Conservation (phyloP, 140 eudicot species). For the Erigeron philadelphicus region DNA sequence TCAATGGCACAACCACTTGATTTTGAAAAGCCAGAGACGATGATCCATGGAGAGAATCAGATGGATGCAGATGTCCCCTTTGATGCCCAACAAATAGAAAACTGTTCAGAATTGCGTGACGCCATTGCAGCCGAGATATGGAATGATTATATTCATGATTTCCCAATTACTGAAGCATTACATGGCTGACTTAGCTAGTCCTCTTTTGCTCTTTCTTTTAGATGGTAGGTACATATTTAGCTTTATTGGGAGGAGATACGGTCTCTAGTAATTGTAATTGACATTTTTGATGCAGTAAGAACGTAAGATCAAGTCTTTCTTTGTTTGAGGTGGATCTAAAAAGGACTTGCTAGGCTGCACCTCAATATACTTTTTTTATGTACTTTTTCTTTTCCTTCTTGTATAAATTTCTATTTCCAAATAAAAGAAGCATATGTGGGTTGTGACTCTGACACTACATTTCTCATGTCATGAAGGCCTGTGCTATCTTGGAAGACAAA, state of each 20-base stretch:
- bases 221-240: constrained; percentile 18
- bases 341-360: neutral
- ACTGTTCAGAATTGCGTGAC: constrained; percentile 37
- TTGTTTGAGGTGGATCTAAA: neutral
- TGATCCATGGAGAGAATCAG: constrained; percentile 26
- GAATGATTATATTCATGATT: constrained; percentile 51
- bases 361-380: too few relatives aligned
- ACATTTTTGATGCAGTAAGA: neutral
- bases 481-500: too few relatives aligned
- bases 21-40: constrained; percentile 33
- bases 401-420: neutral
- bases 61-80: constrained; percentile 38
- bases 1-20: constrained; percentile 32
- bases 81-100: constrained; percentile 35
- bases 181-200: constrained; percentile 10
- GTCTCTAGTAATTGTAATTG: too few relatives aligned
- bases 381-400: neutral
- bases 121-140: constrained; percentile 51
- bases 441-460: too few relatives aligned
- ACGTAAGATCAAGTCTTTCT: neutral
- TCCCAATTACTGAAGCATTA: constrained; percentile 25
- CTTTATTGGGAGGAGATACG: too few relatives aligned
- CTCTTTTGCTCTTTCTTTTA: constrained; percentile 13
- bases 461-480: too few relatives aligned
- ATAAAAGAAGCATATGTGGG: too few relatives aligned